Percentiles rank a stretch among this genome's conserved stretches.
Evolutionary conservation across 2,329 filamentous ascomycete species (phyloP).

Genomic region (Rosellinia necatrix): DNA sequence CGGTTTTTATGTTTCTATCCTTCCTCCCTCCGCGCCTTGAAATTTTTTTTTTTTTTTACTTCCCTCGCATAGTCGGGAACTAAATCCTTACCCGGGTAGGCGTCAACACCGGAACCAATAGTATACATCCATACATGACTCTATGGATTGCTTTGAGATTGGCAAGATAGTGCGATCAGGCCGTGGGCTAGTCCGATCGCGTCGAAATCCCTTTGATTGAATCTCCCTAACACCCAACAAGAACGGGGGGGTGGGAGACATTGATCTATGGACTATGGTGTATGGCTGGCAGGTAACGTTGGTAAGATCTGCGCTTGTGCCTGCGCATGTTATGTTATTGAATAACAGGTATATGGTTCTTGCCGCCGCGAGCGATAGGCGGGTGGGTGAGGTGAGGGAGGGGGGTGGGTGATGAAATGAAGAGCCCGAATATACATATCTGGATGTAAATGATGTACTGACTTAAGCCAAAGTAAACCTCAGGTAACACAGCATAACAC

Average conservation of each 20-base stretch:
- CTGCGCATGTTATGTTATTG: no score
- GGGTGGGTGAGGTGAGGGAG: conserved; percentile 1
- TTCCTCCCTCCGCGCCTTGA: background rate
- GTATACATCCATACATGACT: background rate
- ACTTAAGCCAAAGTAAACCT: no score
- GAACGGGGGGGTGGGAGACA: background rate
- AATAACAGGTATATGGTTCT: background rate
- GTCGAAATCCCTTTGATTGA: no score
- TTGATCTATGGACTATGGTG: no score
- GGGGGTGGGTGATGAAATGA: no score
- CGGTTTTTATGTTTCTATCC: background rate
- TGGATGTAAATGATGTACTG: no score
- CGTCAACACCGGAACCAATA: background rate
- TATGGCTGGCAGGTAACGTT: no score
- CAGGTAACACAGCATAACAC: conserved; percentile 17
- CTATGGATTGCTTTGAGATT: background rate
- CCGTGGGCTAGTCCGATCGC: background rate
- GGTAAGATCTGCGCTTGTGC: no score
- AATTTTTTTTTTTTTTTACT: background rate
- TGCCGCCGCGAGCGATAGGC: conserved; percentile 13
- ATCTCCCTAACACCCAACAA: no score
- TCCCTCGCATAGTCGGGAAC: no score
- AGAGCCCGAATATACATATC: no score
- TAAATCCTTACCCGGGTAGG: no score
- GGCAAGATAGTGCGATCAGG: background rate